These are phyloP conservation scores for Hevea brasiliensis DNA, from an alignment of 345 rosid species.

Conservation along the genomic window DNA sequence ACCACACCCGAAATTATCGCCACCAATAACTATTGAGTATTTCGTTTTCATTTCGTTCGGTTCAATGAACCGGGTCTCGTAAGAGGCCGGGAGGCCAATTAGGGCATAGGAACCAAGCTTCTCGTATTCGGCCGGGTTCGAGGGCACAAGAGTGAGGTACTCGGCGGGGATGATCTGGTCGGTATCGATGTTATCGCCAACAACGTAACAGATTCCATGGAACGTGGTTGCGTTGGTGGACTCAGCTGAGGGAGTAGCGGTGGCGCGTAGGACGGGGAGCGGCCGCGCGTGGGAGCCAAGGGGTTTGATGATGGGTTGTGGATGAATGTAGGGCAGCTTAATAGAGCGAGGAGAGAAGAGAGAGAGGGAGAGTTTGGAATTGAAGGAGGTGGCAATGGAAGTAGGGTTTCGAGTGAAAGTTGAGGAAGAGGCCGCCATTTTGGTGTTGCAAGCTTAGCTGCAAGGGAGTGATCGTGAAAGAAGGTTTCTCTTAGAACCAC, in stretches of 20 bases:
- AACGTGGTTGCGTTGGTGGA: constrained; percentile 37
- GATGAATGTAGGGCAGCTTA: constrained; percentile 21
- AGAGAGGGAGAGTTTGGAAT: constrained; percentile 21
- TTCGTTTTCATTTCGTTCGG: constrained; percentile 55
- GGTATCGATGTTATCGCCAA: constrained; percentile 93
- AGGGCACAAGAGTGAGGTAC: constrained; percentile 81
- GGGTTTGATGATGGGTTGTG: constrained; percentile 17
- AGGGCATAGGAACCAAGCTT: constrained; percentile 86
- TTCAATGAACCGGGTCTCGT: constrained; percentile 63
- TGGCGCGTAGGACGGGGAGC: constrained; percentile 26
- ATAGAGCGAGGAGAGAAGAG: constrained; percentile 13
- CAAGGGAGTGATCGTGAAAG: too few relatives aligned
- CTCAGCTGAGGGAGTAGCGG: constrained; percentile 20
- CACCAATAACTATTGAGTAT: constrained; percentile 69
- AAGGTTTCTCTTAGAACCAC: not conserved
- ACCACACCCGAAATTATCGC: constrained; percentile 93
- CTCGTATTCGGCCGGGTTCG: constrained; percentile 77
- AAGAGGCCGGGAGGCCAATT: constrained; percentile 67
- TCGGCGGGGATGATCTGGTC: constrained; percentile 96
- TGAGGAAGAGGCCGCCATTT: constrained; percentile 18
- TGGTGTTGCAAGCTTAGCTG: not conserved
- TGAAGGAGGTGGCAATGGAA: constrained; percentile 18
- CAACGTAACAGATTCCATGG: constrained; percentile 89
- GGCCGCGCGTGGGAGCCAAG: not conserved
- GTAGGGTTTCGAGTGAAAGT: constrained; percentile 25